Evolutionary conservation across 805 yeast genomes (phyloP), one percentile per base, ranked within the genome.

Genomic region (Torulaspora microellipsoides): DNA sequence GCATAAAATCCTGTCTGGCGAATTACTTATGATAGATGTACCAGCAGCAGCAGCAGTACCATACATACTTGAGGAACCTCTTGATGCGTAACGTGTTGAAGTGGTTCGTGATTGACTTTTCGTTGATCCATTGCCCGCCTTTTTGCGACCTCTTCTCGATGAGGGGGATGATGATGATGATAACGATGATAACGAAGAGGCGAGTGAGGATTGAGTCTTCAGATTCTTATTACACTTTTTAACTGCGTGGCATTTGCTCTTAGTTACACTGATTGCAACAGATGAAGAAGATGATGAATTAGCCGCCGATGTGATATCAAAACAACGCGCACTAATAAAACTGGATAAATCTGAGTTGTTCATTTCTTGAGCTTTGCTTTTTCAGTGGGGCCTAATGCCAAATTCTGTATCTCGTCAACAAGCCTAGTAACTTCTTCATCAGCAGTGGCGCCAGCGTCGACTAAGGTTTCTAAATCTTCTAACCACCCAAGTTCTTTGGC

Each of bases 401-500:
- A 38, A 15, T 49, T 45, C 23, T 50, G 45, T 25, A 53, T 28
- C 8, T 52, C 59, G 15, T 46, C 31, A 11, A 46, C 32, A 10
- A 48, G 27, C 32, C 33, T 45, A 15, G 43, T 41, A 12, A 49
- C 46, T 27, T 40, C 44, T 27, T 40, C 48, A 11, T 36, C 10
- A 13, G 48, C 43, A 11, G 34, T 15, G 13, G 27, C 13, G 11
- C 10, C 15, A 20, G 38, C 17, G n/a, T 38, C 40, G 10, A 73
- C 58, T 43, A 81, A 54, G n/a, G 52, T 48, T 1, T 72, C 68
- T 32, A 83, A 64, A 9, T 80, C 84, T 5, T 71, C 59, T 0
- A 58, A 58, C 95, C 96, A 87, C 0, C 86, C 91, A 41, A 83
- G 60, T 28, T 69, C 55, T 13, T 69, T 63, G 8, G 78, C 80